A percentile compares a stretch with the other conserved stretches of the same genome.
Evolutionary conservation across 2,329 filamentous ascomycete genomes (phyloP).

Genomic region (Dactylella cylindrospora): DNA sequence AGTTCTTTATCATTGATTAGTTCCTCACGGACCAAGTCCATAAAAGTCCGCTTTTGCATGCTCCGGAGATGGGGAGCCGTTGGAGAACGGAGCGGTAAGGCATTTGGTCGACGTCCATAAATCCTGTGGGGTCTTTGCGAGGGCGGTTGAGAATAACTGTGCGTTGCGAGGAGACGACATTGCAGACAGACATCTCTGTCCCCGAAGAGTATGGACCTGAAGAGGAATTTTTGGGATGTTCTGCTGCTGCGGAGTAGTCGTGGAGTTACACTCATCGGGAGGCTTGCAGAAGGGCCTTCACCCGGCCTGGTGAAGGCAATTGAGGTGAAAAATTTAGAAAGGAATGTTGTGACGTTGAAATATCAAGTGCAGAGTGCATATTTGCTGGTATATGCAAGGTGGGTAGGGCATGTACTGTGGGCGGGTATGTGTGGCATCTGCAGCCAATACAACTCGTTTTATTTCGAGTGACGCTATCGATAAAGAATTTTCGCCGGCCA

Average conservation of each 20-base stretch:
- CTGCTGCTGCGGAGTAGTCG: conserved; percentile 39
- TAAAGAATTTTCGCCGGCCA: too few species aligned
- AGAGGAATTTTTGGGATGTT: conserved; percentile 29
- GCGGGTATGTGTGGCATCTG: too few species aligned
- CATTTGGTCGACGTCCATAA: conserved; percentile 23
- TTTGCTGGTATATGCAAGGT: too few species aligned
- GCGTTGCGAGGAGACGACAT: conserved; percentile 34
- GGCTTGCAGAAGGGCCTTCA: too few species aligned
- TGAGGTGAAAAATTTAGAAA: too few species aligned
- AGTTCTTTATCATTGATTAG: conserved; percentile 15
- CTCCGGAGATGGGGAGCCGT: conserved; percentile 5
- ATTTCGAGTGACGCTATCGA: too few species aligned
- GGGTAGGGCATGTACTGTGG: too few species aligned
- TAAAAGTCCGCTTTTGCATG: conserved; percentile 22
- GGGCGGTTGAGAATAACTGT: too few species aligned
- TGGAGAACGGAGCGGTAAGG: too few species aligned
- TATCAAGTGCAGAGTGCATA: too few species aligned
- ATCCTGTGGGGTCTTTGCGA: conserved; percentile 33
- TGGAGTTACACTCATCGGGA: conserved; percentile 40
- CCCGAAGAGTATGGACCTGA: conserved; percentile 1
- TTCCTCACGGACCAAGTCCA: conserved; percentile 31
- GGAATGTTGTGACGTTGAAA: too few species aligned
- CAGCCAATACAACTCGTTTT: too few species aligned
- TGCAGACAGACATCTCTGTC: conserved; percentile 28
- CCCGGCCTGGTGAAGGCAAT: not conserved